These are phyloP conservation scores for Bocquillonia castaneifolia DNA, from an alignment of 441 rosid genomes.

Conservation along the genomic window DNA sequence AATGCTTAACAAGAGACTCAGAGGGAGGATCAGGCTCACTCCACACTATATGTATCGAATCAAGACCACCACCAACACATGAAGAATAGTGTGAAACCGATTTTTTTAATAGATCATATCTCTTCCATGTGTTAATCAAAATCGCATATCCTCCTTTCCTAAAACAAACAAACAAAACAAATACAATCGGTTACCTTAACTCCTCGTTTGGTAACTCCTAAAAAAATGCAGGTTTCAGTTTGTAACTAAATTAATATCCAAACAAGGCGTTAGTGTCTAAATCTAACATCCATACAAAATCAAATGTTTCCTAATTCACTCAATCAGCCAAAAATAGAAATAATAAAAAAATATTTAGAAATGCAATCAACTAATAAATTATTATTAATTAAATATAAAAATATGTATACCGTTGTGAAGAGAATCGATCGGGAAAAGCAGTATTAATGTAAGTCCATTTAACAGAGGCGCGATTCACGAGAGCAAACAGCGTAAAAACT, in stretches of 20 bases:
- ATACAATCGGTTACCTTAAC: background rate
- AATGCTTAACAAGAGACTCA: slow-evolving; percentile 46
- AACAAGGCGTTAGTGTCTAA: too few species aligned
- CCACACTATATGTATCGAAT: slow-evolving; percentile 87
- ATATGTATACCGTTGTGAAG: slow-evolving; percentile 50
- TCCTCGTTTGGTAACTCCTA: background rate
- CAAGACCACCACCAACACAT: slow-evolving; percentile 63
- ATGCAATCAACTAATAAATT: background rate
- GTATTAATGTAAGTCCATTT: slow-evolving; percentile 35
- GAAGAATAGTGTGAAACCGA: slow-evolving; percentile 76
- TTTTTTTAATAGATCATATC: slow-evolving; percentile 76
- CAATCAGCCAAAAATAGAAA: background rate
- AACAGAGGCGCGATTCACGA: slow-evolving; percentile 45
- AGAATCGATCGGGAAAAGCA: slow-evolving; percentile 36
- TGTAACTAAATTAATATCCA: too few species aligned
- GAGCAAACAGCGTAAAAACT: slow-evolving; percentile 42
- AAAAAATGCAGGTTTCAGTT: too few species aligned
- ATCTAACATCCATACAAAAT: too few species aligned
- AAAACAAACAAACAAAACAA: background rate
- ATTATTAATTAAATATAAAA: background rate
- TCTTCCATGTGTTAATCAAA: slow-evolving; percentile 95
- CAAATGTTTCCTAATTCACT: too few species aligned
- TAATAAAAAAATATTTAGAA: background rate
- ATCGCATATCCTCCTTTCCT: slow-evolving; percentile 74
- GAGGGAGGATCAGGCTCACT: slow-evolving; percentile 92